Evolutionary conservation across 1,139 yeast genomes (phyloP).

Genomic region (Candida pseudoviswanathii): DNA sequence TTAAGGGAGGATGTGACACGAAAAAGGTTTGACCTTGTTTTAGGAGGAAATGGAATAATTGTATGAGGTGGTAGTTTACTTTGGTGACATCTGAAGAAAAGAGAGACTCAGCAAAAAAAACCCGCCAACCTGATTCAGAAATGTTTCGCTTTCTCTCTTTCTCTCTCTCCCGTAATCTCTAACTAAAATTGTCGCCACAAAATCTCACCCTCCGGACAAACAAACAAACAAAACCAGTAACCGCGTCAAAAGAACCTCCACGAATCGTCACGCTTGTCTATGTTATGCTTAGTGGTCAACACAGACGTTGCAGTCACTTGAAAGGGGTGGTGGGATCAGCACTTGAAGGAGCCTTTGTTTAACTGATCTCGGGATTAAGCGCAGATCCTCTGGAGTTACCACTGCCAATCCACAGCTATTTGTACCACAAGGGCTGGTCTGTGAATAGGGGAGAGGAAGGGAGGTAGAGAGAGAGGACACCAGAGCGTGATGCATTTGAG

Average conservation of each 20-base stretch:
- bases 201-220: too few relatives aligned
- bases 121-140: too few relatives aligned
- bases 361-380: not conserved
- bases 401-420: too few relatives aligned
- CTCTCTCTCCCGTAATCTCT: too few relatives aligned
- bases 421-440: too few relatives aligned
- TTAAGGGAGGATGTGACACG: not conserved
- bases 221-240: too few relatives aligned
- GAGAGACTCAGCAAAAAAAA: not conserved
- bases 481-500: not conserved
- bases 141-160: too few relatives aligned
- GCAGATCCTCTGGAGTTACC: not conserved
- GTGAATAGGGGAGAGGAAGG: too few relatives aligned
- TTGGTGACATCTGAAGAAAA: not conserved
- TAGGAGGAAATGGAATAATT: not conserved
- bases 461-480: too few relatives aligned
- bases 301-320: not conserved
- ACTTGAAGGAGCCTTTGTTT: not conserved
- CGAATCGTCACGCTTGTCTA: too few relatives aligned
- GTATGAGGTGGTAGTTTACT: not conserved
- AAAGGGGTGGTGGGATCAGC: not conserved
- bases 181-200: too few relatives aligned
- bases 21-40: not conserved
- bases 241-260: too few relatives aligned
- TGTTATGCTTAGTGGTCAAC: not conserved